A percentile compares a stretch with the other conserved stretches of the same genome.
phyloP scores from a whole-genome alignment of 2,329 filamentous ascomycete genomes.

The Xylariomycetidae sp. region DNA sequence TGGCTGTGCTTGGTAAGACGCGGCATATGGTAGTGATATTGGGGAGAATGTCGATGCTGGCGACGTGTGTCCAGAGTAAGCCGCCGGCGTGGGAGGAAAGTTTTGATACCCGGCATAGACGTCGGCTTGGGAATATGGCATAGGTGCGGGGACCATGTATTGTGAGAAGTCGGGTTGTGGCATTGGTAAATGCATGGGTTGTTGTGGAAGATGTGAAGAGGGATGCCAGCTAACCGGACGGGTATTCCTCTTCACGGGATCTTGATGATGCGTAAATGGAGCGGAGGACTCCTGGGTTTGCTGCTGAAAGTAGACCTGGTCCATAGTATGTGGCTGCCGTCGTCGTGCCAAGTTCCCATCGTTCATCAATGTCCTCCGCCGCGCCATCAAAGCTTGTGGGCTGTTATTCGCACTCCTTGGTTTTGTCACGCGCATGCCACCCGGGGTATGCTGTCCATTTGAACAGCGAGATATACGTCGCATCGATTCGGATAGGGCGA shows the following conservation, averaged over 20 bases:
- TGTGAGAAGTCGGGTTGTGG: slow-evolving; percentile 30
- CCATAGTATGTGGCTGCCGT: slow-evolving; percentile 42
- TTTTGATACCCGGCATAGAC: slow-evolving; percentile 36
- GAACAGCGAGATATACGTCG: slow-evolving; percentile 46
- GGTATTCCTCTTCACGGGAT: slow-evolving; percentile 34
- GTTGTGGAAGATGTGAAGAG: slow-evolving; percentile 45
- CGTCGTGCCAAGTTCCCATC: slow-evolving; percentile 41
- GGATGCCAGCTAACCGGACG: slow-evolving; percentile 77
- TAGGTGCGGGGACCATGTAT: slow-evolving; percentile 35
- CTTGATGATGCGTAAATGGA: slow-evolving; percentile 24
- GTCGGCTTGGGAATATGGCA: slow-evolving; percentile 37
- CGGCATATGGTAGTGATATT: slow-evolving; percentile 41
- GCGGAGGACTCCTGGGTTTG: slow-evolving; percentile 25
- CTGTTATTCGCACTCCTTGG: slow-evolving; percentile 66
- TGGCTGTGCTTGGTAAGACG: slow-evolving; percentile 23
- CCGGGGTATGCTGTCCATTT: slow-evolving; percentile 44
- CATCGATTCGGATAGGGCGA: slow-evolving; percentile 40
- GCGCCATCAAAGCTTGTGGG: slow-evolving; percentile 49
- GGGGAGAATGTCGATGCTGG: slow-evolving; percentile 53
- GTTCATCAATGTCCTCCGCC: slow-evolving; percentile 54
- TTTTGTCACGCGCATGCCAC: slow-evolving; percentile 58
- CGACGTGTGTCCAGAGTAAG: slow-evolving; percentile 56
- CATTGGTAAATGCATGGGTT: slow-evolving; percentile 31
- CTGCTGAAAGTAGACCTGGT: slow-evolving; percentile 39
- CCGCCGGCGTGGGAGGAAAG: slow-evolving; percentile 47